Evolutionary conservation across 176 grass and related monocot genomes (phyloP).

Genomic region (Cymbopogon citratus): DNA sequence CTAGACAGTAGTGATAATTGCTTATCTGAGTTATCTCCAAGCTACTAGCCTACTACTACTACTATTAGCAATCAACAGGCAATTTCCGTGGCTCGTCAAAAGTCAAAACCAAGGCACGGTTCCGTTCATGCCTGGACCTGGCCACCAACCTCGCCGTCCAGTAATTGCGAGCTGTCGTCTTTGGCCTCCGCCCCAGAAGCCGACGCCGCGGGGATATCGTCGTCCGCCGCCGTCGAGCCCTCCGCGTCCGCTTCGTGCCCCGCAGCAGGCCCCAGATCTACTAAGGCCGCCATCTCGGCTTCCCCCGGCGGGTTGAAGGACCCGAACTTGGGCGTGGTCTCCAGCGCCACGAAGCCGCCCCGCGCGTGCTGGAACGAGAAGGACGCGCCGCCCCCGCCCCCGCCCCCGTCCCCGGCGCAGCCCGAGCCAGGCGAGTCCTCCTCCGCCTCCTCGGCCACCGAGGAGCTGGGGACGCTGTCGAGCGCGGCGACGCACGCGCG

Average conservation of each 20-base stretch:
- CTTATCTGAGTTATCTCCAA: neutral
- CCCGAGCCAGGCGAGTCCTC: neutral
- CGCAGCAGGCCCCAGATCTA: neutral
- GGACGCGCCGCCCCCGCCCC: slow-evolving; percentile 22
- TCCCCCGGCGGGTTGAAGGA: slow-evolving; percentile 49
- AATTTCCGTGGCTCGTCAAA: neutral
- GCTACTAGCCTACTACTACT: neutral
- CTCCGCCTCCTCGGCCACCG: neutral
- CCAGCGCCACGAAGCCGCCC: slow-evolving; percentile 54
- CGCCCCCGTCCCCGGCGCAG: slow-evolving; percentile 6
- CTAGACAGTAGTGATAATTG: neutral
- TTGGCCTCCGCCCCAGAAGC: neutral
- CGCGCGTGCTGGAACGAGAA: slow-evolving; percentile 70
- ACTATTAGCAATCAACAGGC: neutral
- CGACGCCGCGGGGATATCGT: neutral
- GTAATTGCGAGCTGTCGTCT: neutral
- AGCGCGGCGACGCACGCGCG: slow-evolving; percentile 59
- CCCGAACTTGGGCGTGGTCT: slow-evolving; percentile 88
- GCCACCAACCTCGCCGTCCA: neutral
- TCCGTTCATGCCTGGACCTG: neutral
- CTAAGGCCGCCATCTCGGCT: neutral
- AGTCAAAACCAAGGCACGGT: too few relatives aligned
- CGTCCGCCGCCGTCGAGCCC: neutral
- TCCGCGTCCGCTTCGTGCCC: neutral
- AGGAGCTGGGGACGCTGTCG: slow-evolving; percentile 27